A percentile compares a stretch with the other conserved stretches of the same genome.
phyloP scores from a whole-genome alignment of 2,329 filamentous ascomycete species.

The Cladosporium sp. region DNA sequence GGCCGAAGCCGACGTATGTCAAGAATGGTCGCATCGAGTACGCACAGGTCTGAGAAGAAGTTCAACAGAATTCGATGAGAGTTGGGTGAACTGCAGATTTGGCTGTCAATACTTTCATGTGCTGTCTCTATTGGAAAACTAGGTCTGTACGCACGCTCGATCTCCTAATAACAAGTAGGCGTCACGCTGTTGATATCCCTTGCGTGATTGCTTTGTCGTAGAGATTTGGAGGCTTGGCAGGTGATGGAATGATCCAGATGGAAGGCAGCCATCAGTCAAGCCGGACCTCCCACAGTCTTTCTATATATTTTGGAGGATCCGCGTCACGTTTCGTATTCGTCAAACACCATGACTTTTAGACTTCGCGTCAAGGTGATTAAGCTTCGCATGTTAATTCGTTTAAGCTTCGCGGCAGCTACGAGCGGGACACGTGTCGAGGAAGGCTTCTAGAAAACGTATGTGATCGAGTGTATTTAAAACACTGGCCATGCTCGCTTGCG shows the following conservation, averaged over 20 bases:
- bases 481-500: background rate
- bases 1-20: background rate
- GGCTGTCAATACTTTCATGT: background rate
- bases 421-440: background rate
- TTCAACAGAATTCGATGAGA: background rate
- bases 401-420: background rate
- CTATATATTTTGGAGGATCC: background rate
- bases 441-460: background rate
- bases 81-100: background rate
- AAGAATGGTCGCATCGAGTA: background rate
- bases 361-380: background rate
- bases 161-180: background rate
- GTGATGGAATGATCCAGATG: background rate
- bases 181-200: constrained; percentile 1
- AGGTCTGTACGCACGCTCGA: background rate
- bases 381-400: no score
- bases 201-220: constrained; percentile 12
- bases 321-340: background rate
- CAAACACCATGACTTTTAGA: background rate
- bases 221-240: background rate
- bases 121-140: background rate
- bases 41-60: background rate
- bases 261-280: background rate
- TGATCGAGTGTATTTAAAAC: background rate
- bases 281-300: background rate